These are phyloP conservation scores for Aspergillus pseudoviridinutans DNA, from an alignment of 2,329 filamentous ascomycete genomes.

Conservation along the genomic window DNA sequence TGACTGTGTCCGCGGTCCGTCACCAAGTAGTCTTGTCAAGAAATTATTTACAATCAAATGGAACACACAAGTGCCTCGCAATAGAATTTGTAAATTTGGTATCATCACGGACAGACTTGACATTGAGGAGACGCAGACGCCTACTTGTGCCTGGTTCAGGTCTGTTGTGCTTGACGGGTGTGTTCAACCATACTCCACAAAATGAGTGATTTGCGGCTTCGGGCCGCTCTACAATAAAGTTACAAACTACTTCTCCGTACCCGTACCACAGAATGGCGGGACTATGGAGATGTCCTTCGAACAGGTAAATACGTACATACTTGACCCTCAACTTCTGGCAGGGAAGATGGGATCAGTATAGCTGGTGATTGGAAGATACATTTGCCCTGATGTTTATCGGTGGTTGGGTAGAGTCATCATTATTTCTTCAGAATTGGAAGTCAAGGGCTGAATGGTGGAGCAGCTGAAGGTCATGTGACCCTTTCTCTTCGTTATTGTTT, in stretches of 20 bases:
- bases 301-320: not conserved
- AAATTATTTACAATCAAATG: not conserved
- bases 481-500: not conserved
- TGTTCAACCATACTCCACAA: not conserved
- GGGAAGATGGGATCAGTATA: not conserved
- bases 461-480: not conserved
- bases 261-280: not conserved
- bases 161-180: not conserved
- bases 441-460: not conserved
- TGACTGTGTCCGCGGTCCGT: not conserved
- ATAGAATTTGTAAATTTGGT: not conserved
- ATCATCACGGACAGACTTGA: not conserved
- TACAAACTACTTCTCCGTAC: not conserved
- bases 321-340: not conserved
- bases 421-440: not conserved
- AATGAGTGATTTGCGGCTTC: not conserved
- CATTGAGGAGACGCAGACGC: not conserved
- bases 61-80: not conserved
- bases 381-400: not conserved
- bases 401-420: not conserved
- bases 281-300: not conserved
- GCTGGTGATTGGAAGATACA: not conserved
- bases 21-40: not conserved
- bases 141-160: not conserved
- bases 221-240: not conserved